Percentiles rank a stretch among this genome's conserved stretches.
Conservation (phyloP, 2,329 filamentous ascomycete genomes). For the Alternaria sp. region DNA sequence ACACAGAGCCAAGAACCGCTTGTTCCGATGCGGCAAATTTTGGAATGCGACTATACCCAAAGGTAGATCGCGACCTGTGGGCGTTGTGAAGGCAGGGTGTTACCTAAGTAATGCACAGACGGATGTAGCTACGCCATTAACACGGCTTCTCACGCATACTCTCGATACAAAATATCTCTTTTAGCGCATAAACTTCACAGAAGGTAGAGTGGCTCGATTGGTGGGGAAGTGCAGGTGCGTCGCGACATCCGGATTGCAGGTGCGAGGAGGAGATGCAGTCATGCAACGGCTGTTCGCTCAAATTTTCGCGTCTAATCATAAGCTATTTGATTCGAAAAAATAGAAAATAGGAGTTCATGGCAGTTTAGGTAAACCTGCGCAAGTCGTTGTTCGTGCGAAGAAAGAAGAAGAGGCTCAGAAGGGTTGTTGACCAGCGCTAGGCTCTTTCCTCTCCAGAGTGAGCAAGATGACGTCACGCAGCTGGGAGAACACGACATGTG, state of each 20-base stretch:
- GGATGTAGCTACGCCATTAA: neutral
- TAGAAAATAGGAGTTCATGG: accelerated
- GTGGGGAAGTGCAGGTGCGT: neutral
- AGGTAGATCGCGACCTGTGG: too few species aligned
- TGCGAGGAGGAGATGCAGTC: neutral
- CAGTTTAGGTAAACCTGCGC: neutral
- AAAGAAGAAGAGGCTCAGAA: too few species aligned
- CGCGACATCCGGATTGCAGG: neutral
- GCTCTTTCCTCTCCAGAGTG: neutral
- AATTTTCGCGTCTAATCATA: neutral
- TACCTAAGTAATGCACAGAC: neutral
- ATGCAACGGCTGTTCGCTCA: neutral
- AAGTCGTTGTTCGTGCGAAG: neutral
- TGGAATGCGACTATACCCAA: too few species aligned
- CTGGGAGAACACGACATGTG: neutral
- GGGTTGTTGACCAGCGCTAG: neutral
- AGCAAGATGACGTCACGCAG: neutral
- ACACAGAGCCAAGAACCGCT: too few species aligned
- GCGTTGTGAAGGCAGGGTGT: too few species aligned
- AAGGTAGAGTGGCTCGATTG: neutral
- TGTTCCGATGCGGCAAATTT: too few species aligned
- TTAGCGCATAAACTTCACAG: too few species aligned
- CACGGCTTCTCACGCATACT: too few species aligned
- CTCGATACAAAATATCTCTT: too few species aligned
- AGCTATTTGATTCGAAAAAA: too few species aligned